Evolutionary conservation across 805 yeast species (phyloP).

Genomic region (Ogataea naganishii): DNA sequence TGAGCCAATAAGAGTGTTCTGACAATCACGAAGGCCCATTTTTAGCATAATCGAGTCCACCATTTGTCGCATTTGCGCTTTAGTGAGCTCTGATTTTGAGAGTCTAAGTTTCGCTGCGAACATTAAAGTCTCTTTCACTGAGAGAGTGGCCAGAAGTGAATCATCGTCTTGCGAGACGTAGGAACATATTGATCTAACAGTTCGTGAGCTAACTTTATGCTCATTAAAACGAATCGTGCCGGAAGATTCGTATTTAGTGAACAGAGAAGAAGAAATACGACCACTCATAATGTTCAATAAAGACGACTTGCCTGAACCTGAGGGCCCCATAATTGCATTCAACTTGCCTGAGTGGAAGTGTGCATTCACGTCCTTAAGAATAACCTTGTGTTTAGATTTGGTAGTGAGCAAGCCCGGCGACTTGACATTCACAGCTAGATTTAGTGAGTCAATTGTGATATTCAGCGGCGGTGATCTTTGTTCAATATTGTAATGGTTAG

Average conservation of each 20-base stretch:
- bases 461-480: neutral
- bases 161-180: slow-evolving; percentile 81
- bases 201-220: slow-evolving; percentile 18
- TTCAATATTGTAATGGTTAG: neutral
- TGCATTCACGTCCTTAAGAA: slow-evolving; percentile 41
- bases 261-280: slow-evolving; percentile 32
- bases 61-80: slow-evolving; percentile 30
- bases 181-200: slow-evolving; percentile 43
- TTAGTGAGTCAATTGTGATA: slow-evolving; percentile 1
- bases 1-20: slow-evolving; percentile 61
- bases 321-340: slow-evolving; percentile 74
- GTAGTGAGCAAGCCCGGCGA: neutral
- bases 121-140: slow-evolving; percentile 68
- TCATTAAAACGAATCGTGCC: slow-evolving; percentile 40
- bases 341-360: slow-evolving; percentile 44
- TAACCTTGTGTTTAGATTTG: slow-evolving; percentile 19
- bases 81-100: slow-evolving; percentile 30
- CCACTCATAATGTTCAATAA: slow-evolving; percentile 56
- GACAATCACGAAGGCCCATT: slow-evolving; percentile 68
- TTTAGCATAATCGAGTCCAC: slow-evolving; percentile 54
- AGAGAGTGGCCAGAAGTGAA: slow-evolving; percentile 57
- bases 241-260: slow-evolving; percentile 18
- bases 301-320: slow-evolving; percentile 74
- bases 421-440: neutral
- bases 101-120: slow-evolving; percentile 66